Evolutionary conservation across 305 asterid species (phyloP).

Genomic region (Plantago coronopus): DNA sequence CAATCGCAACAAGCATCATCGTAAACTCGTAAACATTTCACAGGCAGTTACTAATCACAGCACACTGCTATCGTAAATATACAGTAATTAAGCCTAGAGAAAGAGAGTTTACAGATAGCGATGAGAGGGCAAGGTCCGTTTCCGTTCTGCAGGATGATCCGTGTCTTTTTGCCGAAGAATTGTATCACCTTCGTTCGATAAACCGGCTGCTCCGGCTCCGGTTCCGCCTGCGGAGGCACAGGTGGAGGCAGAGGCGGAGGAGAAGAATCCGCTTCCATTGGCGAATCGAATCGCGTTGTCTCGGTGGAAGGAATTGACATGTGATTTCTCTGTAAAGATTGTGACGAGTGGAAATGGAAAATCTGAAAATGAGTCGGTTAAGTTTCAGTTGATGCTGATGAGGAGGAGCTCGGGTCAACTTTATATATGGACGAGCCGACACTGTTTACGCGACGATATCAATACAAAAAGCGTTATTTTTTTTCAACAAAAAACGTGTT

Average conservation of each 20-base stretch:
- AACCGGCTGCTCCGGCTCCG: slow-evolving; percentile 31
- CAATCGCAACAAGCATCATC: neutral
- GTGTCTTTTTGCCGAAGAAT: slow-evolving; percentile 75
- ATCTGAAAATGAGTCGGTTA: neutral
- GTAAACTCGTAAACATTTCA: neutral
- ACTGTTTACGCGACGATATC: slow-evolving; percentile 18
- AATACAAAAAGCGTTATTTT: slow-evolving; percentile 2
- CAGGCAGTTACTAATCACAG: neutral
- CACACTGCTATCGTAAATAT: neutral
- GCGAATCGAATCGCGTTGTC: neutral
- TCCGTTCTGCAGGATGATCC: slow-evolving; percentile 82
- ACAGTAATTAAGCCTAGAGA: slow-evolving; percentile 25
- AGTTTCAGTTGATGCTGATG: neutral
- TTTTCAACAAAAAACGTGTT: no score
- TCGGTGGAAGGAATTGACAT: neutral
- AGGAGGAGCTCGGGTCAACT: neutral
- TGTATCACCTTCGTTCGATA: slow-evolving; percentile 67
- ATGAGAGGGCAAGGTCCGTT: slow-evolving; percentile 99
- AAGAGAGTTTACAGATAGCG: slow-evolving; percentile 52
- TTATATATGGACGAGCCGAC: neutral
- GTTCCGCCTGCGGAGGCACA: slow-evolving; percentile 23
- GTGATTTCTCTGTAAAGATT: neutral
- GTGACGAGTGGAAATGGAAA: slow-evolving; percentile 21
- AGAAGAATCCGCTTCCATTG: slow-evolving; percentile 30
- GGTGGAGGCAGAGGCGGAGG: slow-evolving; percentile 27